Conservation (phyloP, 2,329 filamentous ascomycete species). For the Aureobasidium sp. region DNA sequence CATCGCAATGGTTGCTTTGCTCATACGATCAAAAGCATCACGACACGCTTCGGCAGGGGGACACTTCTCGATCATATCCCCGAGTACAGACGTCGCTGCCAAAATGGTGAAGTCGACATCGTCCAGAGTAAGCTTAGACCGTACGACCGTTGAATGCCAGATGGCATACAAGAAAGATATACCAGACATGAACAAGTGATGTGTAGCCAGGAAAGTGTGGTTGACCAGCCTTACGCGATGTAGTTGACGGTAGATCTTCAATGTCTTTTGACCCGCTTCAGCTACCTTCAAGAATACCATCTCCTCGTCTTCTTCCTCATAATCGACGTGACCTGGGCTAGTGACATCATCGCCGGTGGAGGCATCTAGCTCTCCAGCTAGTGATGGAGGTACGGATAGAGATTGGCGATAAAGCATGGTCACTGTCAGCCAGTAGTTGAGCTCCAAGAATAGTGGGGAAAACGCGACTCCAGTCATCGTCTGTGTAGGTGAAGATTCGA, state of each 20-base stretch:
- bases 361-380: constrained; percentile 67
- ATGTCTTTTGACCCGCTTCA: constrained; percentile 85
- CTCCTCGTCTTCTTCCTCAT: constrained; percentile 73
- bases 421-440: constrained; percentile 97
- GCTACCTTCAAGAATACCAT: constrained; percentile 90
- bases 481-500: constrained; percentile 68
- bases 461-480: constrained; percentile 81
- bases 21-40: constrained; percentile 91
- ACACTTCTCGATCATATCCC: constrained; percentile 87
- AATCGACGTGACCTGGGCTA: constrained; percentile 46
- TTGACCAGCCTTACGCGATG: constrained; percentile 86
- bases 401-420: constrained; percentile 94
- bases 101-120: constrained; percentile 97
- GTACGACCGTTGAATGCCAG: constrained; percentile 87
- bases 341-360: constrained; percentile 49
- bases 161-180: constrained; percentile 95
- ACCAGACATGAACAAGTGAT: constrained; percentile 93
- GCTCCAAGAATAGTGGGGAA: constrained; percentile 78
- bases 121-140: constrained; percentile 80
- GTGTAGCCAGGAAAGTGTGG: constrained; percentile 91
- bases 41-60: constrained; percentile 90
- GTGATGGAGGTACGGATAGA: constrained; percentile 69
- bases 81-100: constrained; percentile 85
- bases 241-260: constrained; percentile 83
- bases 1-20: constrained; percentile 93